Conservation (phyloP, 305 asterid species). For the Fraxinus baroniana region DNA sequence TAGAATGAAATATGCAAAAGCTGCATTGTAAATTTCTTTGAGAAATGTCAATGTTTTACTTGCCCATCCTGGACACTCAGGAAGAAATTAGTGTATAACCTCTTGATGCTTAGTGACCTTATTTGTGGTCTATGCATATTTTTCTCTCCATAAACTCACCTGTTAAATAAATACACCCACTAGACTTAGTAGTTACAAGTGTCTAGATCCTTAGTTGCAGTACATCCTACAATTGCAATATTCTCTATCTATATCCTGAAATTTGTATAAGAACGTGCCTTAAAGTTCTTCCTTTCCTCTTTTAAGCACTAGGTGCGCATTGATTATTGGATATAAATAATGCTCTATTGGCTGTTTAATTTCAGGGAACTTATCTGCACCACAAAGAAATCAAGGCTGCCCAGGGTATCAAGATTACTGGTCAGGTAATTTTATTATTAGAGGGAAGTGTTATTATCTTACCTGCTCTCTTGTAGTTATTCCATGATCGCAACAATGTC, state of each 20-base stretch:
- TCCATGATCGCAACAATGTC: background rate
- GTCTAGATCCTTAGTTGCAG: background rate
- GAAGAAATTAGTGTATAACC: background rate
- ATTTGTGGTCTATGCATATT: background rate
- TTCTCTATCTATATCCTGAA: background rate
- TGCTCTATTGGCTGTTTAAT: conserved; percentile 5
- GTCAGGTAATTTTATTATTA: conserved; percentile 58
- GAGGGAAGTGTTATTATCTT: background rate
- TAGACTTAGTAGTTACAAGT: background rate
- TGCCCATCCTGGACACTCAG: background rate
- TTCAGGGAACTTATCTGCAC: conserved; percentile 91
- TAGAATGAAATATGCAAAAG: background rate
- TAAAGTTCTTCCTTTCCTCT: background rate
- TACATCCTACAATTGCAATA: background rate
- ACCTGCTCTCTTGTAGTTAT: background rate
- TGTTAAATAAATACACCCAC: background rate
- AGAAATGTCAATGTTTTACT: background rate
- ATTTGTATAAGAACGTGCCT: background rate
- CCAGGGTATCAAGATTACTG: conserved; percentile 95
- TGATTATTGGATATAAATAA: background rate
- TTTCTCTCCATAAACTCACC: background rate
- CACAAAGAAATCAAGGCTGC: conserved; percentile 98
- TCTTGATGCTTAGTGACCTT: background rate
- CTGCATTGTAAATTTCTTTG: background rate
- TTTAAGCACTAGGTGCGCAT: background rate